Evolutionary conservation across 176 grass and related monocot genomes (phyloP).

Genomic region (Raddia guianensis): DNA sequence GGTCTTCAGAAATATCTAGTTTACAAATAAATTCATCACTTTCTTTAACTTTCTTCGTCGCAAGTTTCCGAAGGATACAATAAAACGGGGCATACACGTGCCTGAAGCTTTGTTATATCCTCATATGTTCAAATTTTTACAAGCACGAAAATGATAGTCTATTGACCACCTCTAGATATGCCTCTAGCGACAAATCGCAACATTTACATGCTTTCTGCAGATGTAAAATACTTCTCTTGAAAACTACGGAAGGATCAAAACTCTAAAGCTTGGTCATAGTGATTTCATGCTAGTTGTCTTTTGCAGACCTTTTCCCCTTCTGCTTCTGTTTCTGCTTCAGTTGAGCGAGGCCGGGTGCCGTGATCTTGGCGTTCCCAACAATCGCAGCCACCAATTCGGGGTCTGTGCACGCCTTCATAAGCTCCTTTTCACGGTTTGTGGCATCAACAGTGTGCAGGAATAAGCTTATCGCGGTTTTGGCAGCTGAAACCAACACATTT

Average conservation of each 20-base stretch:
- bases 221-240: not conserved
- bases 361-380: constrained; percentile 85
- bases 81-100: not conserved
- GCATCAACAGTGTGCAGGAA: constrained; percentile 74
- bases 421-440: constrained; percentile 85
- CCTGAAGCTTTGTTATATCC: not conserved
- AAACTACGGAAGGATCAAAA: not conserved
- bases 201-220: constrained; percentile 8
- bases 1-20: not conserved
- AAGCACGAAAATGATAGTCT: constrained; percentile 9
- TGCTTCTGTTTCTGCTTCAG: constrained; percentile 89
- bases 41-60: not conserved
- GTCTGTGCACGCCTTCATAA: constrained; percentile 94
- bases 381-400: constrained; percentile 94
- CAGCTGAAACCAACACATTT: constrained; percentile 58
- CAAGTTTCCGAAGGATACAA: not conserved
- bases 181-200: constrained; percentile 14
- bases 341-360: constrained; percentile 80
- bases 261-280: not conserved
- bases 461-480: constrained; percentile 90
- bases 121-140: constrained; percentile 10
- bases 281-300: constrained; percentile 43
- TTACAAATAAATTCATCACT: not conserved
- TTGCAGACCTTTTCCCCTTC: constrained; percentile 61
- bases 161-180: not conserved